Conservation (phyloP, 257 asterid genomes). For the Solanum etuberosum region DNA sequence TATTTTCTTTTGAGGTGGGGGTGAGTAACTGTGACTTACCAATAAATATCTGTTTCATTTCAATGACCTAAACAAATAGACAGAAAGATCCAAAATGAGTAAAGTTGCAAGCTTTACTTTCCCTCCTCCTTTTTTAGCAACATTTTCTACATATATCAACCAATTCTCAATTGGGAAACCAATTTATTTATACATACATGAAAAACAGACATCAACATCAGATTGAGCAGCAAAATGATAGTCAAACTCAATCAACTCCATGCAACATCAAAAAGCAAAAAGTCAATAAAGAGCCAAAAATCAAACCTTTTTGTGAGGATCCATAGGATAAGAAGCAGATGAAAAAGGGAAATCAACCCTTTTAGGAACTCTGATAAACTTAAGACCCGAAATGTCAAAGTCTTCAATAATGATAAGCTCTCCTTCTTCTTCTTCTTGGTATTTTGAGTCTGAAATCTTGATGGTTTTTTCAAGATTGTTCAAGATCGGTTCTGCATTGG, state of each 20-base stretch:
- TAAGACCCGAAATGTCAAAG: slow-evolving; percentile 64
- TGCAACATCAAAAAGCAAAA: neutral
- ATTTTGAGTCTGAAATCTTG: neutral
- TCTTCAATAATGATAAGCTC: slow-evolving; percentile 31
- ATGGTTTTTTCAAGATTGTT: neutral
- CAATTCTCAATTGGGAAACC: neutral
- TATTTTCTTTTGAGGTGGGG: neutral
- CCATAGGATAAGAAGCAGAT: slow-evolving; percentile 31
- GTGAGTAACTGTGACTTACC: neutral
- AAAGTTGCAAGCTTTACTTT: neutral
- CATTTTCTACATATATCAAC: neutral
- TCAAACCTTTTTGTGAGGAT: slow-evolving; percentile 62
- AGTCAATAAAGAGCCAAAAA: neutral
- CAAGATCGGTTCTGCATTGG: slow-evolving; percentile 20
- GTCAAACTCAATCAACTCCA: neutral
- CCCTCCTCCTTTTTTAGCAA: neutral
- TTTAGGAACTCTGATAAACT: slow-evolving; percentile 52
- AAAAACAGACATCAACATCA: neutral
- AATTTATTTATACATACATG: neutral
- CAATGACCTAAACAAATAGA: neutral
- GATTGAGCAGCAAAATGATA: neutral
- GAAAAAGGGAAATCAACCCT: slow-evolving; percentile 38
- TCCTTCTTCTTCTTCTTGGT: neutral
- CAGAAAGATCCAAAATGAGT: neutral
- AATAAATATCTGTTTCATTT: neutral